Base-by-base conservation (phyloP, 192 early-diverging fungal genomes). In the Coemansia sp. region DNA sequence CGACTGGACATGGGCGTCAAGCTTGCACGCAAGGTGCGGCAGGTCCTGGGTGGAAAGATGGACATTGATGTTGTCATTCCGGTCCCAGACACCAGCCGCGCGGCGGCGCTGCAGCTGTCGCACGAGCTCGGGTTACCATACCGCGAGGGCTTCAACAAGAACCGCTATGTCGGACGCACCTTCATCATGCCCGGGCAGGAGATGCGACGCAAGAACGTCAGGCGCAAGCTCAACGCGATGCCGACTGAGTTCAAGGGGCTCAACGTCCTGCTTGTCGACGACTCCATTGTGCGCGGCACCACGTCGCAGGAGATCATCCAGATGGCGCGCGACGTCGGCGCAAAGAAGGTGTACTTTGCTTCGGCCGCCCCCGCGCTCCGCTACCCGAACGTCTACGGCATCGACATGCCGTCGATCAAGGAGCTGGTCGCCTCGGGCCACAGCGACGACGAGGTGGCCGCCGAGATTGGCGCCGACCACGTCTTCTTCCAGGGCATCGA, bases 151-250 rank as follows among this genome's bases (percentile, higher is more conserved):
- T 98, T 99, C 78, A 94, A 96, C 84, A 99, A 99, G 85, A 99
- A 99, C 88, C 83, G 95, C 65, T 99, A 99, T 74, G 87, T 99
- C 84, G 97, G 96, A 18, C 88, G 97, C 64, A 98, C 97, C 20
- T 99, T 99, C 68, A 99, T 99, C 67, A 99, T 99, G 97, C 96
- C 97, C 28, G 97, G 95, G 20, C 97, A 99, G 80, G 87, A 89
- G 61, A 87, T 86, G 84, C 83, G 91, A 53, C 87, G 88, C 77
- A 95, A 95, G 83, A 94, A 89, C 67, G 97, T 99, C 31, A 80
- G 95, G 26, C 87, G 95, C 75, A 99, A 99, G 81, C 88, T 99
- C 70, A 99, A 99, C 72, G 93, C 97, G 57, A 99, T 99, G 97
- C 85, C 90, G 35, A 87, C 94, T 52, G 97, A 99, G 81, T 99